phyloP scores from a whole-genome alignment of 2,329 filamentous ascomycete genomes.

The Xylariaceae sp. region DNA sequence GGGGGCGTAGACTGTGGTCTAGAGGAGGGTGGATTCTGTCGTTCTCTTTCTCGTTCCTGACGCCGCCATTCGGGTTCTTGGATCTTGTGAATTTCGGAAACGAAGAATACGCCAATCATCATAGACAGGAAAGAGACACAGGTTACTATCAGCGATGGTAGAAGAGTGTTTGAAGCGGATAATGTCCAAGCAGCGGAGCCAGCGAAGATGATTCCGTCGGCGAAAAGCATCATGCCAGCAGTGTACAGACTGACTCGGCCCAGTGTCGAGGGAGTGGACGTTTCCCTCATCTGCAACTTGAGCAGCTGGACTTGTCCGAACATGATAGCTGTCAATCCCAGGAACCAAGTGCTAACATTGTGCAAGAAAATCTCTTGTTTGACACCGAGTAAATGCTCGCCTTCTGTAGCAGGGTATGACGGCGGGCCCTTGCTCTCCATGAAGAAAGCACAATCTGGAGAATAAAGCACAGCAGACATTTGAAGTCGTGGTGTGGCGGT shows the following conservation, averaged over 20 bases:
- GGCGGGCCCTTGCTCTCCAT: slow-evolving; percentile 64
- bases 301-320: slow-evolving; percentile 61
- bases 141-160: slow-evolving; percentile 55
- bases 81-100: slow-evolving; percentile 59
- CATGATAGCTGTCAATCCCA: slow-evolving; percentile 54
- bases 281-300: slow-evolving; percentile 63
- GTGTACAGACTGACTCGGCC: slow-evolving; percentile 65
- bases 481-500: slow-evolving; percentile 54
- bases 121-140: slow-evolving; percentile 55
- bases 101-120: slow-evolving; percentile 55
- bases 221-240: slow-evolving; percentile 58
- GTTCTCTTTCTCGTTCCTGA: slow-evolving; percentile 35
- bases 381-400: slow-evolving; percentile 55
- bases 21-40: slow-evolving; percentile 24
- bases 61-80: slow-evolving; percentile 57
- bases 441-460: slow-evolving; percentile 66
- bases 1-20: slow-evolving; percentile 17
- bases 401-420: slow-evolving; percentile 47
- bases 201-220: slow-evolving; percentile 59
- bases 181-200: slow-evolving; percentile 56
- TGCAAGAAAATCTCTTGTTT: slow-evolving; percentile 60
- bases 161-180: slow-evolving; percentile 53
- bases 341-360: slow-evolving; percentile 57
- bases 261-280: slow-evolving; percentile 65
- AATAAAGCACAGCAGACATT: slow-evolving; percentile 64